These are phyloP conservation scores for Tubosaeta sp. DNA, from an alignment of 768 basidiomycete genomes.

Conservation along the genomic window DNA sequence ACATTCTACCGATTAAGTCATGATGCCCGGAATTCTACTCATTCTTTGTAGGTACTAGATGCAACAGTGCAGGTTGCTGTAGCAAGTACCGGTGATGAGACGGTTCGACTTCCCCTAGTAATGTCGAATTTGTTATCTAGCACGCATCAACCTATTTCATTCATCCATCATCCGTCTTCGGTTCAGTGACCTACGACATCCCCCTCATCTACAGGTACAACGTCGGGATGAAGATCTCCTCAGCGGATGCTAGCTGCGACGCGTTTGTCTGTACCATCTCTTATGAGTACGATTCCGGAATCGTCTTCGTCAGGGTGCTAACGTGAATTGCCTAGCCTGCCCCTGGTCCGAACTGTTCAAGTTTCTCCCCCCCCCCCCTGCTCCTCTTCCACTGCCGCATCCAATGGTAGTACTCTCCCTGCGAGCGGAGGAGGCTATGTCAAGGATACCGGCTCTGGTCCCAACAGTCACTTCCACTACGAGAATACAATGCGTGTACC, in stretches of 20 bases:
- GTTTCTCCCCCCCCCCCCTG: slow-evolving; percentile 30
- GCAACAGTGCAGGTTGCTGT: slow-evolving; percentile 20
- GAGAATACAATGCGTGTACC: slow-evolving; percentile 27
- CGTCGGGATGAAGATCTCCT: slow-evolving; percentile 33
- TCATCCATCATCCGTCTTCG: not conserved
- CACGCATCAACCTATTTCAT: not conserved
- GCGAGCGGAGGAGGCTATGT: slow-evolving; percentile 24
- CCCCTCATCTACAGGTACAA: slow-evolving; percentile 33
- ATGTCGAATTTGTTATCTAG: slow-evolving; percentile 24
- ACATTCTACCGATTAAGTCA: slow-evolving; percentile 4
- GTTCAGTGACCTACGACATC: slow-evolving; percentile 30
- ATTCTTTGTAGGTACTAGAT: slow-evolving; percentile 24
- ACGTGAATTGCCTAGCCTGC: slow-evolving; percentile 22
- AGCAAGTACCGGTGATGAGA: slow-evolving; percentile 31
- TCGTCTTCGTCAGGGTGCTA: not conserved
- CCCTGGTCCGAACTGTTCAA: slow-evolving; percentile 22
- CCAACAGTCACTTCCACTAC: slow-evolving; percentile 29
- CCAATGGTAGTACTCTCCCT: slow-evolving; percentile 27
- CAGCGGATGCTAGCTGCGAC: slow-evolving; percentile 22
- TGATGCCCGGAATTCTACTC: not conserved
- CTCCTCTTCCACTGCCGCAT: slow-evolving; percentile 22
- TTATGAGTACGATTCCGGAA: slow-evolving; percentile 21
- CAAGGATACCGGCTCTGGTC: slow-evolving; percentile 27
- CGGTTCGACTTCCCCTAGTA: slow-evolving; percentile 29
- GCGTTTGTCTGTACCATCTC: slow-evolving; percentile 28